Percentiles rank a stretch among this genome's conserved stretches.
phyloP scores from a whole-genome alignment of 768 basidiomycete genomes.

The Nidularia sp. region DNA sequence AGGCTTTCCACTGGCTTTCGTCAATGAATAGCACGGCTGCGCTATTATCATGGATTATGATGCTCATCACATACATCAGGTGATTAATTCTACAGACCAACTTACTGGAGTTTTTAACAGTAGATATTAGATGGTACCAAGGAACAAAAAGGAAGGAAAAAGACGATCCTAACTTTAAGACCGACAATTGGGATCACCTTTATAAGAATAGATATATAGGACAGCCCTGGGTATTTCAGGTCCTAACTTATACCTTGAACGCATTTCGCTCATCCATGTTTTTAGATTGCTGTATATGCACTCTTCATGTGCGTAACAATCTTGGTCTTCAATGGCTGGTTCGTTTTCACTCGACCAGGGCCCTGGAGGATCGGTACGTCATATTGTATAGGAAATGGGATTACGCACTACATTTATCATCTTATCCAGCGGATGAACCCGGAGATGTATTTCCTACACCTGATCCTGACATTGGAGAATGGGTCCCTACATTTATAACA shows the following conservation, averaged over 20 bases:
- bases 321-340: conserved; percentile 12
- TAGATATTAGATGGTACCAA: conserved; percentile 12
- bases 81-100: no score
- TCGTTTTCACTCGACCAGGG: conserved; percentile 11
- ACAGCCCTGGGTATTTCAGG: conserved; percentile 8
- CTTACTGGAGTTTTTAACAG: no score
- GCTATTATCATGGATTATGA: conserved; percentile 3
- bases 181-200: conserved; percentile 8
- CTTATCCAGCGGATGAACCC: conserved; percentile 6
- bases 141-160: conserved; percentile 12
- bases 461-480: conserved; percentile 9
- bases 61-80: conserved; percentile 15
- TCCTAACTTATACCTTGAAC: conserved; percentile 1
- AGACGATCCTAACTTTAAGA: conserved; percentile 7
- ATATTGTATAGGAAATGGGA: background rate
- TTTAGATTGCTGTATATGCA: conserved; percentile 11
- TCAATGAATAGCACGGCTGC: conserved; percentile 11
- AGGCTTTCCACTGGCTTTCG: conserved; percentile 13
- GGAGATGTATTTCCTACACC: conserved; percentile 4
- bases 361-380: conserved; percentile 11
- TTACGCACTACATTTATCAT: background rate
- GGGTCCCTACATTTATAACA: conserved; percentile 11
- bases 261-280: no score
- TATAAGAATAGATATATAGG: conserved; percentile 11
- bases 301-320: conserved; percentile 10